Conservation (phyloP, 441 rosid genomes). For the Capsella rubella region DNA sequence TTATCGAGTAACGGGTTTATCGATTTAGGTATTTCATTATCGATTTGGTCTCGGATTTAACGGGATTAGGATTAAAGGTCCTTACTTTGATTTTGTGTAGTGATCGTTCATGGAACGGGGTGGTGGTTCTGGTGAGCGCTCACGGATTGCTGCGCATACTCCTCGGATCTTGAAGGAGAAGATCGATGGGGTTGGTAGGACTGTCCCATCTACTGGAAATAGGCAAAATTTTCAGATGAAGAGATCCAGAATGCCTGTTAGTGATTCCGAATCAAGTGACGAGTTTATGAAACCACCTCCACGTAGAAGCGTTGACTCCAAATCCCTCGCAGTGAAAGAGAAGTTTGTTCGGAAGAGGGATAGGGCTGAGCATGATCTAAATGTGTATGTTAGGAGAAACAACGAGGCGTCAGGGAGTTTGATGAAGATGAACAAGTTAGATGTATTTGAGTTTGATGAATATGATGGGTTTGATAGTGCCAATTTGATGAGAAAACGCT, state of each 20-base stretch:
- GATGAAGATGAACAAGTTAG: constrained; percentile 67
- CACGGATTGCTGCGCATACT: constrained; percentile 60
- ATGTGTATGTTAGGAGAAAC: constrained; percentile 51
- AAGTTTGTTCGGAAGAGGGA: constrained; percentile 57
- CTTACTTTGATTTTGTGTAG: constrained; percentile 31
- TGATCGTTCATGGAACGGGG: constrained; percentile 64
- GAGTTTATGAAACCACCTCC: constrained; percentile 61
- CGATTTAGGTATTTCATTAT: constrained; percentile 29
- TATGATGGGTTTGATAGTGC: constrained; percentile 73
- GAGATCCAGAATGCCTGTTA: constrained; percentile 63
- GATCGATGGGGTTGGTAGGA: constrained; percentile 51
- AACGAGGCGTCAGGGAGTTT: constrained; percentile 52
- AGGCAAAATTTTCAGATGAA: constrained; percentile 56
- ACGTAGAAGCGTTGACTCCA: constrained; percentile 52
- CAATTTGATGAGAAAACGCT: constrained; percentile 50
- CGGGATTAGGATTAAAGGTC: constrained; percentile 44
- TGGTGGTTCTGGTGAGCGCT: constrained; percentile 71
- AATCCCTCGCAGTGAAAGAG: constrained; percentile 49
- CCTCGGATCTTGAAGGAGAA: constrained; percentile 63
- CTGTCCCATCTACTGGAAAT: constrained; percentile 53
- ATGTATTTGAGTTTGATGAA: constrained; percentile 84
- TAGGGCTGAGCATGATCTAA: constrained; percentile 50
- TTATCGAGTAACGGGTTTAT: constrained; percentile 23
- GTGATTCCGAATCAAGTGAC: constrained; percentile 80
- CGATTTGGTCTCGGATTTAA: constrained; percentile 42